Base-by-base conservation (phyloP, 495 filamentous ascomycete species). In the Xylaria nigripes region DNA sequence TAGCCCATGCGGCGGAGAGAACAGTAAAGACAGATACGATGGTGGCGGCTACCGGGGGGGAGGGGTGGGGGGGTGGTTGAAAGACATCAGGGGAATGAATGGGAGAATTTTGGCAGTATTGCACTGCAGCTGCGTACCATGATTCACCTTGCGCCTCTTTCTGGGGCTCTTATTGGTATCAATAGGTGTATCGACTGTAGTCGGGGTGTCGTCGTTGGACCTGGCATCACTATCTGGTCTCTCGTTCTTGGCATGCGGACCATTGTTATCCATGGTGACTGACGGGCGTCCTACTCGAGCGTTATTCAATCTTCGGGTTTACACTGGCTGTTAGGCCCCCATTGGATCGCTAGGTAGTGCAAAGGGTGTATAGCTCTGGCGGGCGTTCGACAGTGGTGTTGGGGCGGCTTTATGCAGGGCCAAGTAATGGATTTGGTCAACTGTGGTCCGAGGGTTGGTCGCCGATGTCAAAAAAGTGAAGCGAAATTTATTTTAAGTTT, bases 131-230 rank as follows among this genome's bases (percentile, higher is more conserved):
- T 56, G 60, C 83, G 79, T 82, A 95, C 92, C 93, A 81, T 99
- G 94, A 81, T 96, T 97, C 64, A 99, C 93, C 78, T 99, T 99
- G 74, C 91, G 87, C 73, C 94, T 81, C 81, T 96, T 98, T 79
- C 93, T 95, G 19, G 87, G 84, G 65, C 84, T 89, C 72, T 75
- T 77, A 65, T 67, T 70, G 64, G 65, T 56, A 64, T 75, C 72
- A 53, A 65, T 61, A 57, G 65, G 56, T 45, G 69, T 62, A 60
- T 68, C 63, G 59, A 64, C 60, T 63, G 57, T 56, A 61, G 70
- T 62, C 67, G 71, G 70, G 65, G 71, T 72, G 54, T 59, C 56
- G 61, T 62, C 63, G 62, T 70, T 69, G 62, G 69, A 55, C 61
- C 66, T 71, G 66, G 65, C 64, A 64, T 73, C 69, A 66, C 56